Evolutionary conservation across 495 filamentous ascomycete species (phyloP), one percentile per base, ranked within the genome.

Genomic region (Oleoguttula mirabilis): DNA sequence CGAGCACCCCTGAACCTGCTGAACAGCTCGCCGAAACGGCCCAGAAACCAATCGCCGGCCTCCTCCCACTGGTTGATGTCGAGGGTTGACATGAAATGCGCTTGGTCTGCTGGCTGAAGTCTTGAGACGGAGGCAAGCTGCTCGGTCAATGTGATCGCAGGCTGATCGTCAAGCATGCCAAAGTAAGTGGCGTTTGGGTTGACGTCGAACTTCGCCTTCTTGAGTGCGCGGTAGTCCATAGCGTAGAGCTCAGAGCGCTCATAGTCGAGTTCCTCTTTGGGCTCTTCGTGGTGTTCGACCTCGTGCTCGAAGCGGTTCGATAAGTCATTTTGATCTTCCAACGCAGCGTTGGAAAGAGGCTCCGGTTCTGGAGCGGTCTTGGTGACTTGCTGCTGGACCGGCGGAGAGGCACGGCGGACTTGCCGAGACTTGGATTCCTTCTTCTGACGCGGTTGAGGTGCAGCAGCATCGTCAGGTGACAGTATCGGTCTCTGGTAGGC

Each of bases 11-110:
- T 82, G 54, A 88, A 70, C 50, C 74, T 69, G 14, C 63, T 55
- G 47, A 87, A 65, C 14, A 87, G 57, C 6, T 69, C 65, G 4
- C 65, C 64, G 51, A 90, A 88, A 46, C 70, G 71, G 3, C 76
- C 73, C 11, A 88, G 62, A 30, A 94, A 74, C 67, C 81, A 77
- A 47, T 94, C 84, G 6, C 86, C 86, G 11, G 79, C 75, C 35
- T 80, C 69, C 56, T 94, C 86, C 80, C 86, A 90, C 56, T 88
- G 79, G 20, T 71, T 64, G 17, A 83, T 68, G 2, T 72, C 55
- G 54, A 93, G 64, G 4, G 68, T 69, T 8, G 68, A 61, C 48
- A 87, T 77, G 58, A 85, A 83, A 1, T 65, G 59, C 35, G 64
- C 63, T 43, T 84, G 79, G 14, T 72, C 67, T 15, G 64, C 23